Base-by-base conservation (phyloP, 2,329 filamentous ascomycete species). In the Venturia nashicola region DNA sequence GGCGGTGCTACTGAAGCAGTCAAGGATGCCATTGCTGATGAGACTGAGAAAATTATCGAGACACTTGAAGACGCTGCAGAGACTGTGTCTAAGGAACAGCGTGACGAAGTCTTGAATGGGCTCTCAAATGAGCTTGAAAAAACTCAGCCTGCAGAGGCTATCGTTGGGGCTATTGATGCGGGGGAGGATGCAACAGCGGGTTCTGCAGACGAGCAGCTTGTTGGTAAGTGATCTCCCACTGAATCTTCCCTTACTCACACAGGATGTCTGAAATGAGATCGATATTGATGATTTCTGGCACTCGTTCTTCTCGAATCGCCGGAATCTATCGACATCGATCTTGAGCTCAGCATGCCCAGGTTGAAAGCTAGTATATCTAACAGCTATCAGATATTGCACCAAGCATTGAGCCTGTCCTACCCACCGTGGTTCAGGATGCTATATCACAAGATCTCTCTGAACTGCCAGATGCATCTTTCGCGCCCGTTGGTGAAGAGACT, bases 381-480 rank as follows among this genome's bases (percentile, higher is more conserved):
- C 51, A 57, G 14, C 5, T 11, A 57, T 57, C 32, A 46, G 40
- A 43, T 9, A 23, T 62, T 32, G 60, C 60, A 20, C 43, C 43
- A 48, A 62, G 60, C 27, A 51, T 62, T 18, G 60, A 62, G 44
- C 44, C 44, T 27, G 23, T 57, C 18, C 51, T 57, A 16, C 51
- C 51, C 44, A 14, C 60, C 14, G 44, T 48, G 12, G 34, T 36
- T 23, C 39, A 51, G 8, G 60, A 44, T 34, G 40, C 60, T n/a
- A 48, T 62, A 23, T 62, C 60, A 9, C 20, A 48, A 5, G 60
- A 62, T 62, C 39, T 62, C 18, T 46, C 40, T 23, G 60, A 62
- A 23, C 60, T 62, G 14, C 60, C 60, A 48, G 60, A 62, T 32
- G 60, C 60, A 46, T 62, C 60, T 5, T 62, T 62, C 23, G 43